Percentiles rank a stretch among this genome's conserved stretches.
Conservation (phyloP, 495 filamentous ascomycete genomes). For the Physcia stellaris region DNA sequence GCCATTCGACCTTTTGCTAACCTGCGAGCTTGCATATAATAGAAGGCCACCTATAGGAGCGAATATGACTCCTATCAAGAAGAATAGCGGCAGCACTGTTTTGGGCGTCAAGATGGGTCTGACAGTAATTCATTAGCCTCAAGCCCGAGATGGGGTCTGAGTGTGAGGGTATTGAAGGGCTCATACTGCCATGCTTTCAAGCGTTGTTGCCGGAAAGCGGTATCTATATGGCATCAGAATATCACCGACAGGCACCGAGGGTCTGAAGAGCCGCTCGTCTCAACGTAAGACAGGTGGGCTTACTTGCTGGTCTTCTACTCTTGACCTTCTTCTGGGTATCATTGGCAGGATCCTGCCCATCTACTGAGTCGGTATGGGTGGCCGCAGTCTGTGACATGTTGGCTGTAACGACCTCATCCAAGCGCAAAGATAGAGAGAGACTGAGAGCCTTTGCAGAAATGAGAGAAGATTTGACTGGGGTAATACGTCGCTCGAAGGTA, state of each 20-base stretch:
- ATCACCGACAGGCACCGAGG: constrained; percentile 3
- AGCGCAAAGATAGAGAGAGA: too few species aligned
- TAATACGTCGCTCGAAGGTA: too few species aligned
- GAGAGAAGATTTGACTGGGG: too few species aligned
- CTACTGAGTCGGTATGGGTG: constrained; percentile 32
- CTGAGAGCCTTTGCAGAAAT: too few species aligned
- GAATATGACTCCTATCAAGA: constrained; percentile 73
- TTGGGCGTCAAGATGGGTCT: constrained; percentile 88
- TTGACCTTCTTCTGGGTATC: constrained; percentile 62
- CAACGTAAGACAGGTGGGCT: constrained; percentile 20
- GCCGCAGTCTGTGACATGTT: constrained; percentile 36
- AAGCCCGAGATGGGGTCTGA: not conserved
- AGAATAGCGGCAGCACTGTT: constrained; percentile 83
- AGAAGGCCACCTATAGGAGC: constrained; percentile 76
- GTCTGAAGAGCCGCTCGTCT: not conserved
- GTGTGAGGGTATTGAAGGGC: not conserved
- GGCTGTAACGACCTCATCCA: too few species aligned
- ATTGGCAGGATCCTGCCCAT: constrained; percentile 32
- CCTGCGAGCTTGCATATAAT: constrained; percentile 67
- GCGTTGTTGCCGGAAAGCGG: constrained; percentile 82
- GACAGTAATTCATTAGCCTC: constrained; percentile 1
- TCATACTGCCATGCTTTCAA: constrained; percentile 89
- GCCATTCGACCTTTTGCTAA: constrained; percentile 27
- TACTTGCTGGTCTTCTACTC: constrained; percentile 74
- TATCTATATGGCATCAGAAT: constrained; percentile 44